Base-by-base conservation (phyloP, 768 basidiomycete species). In the Amanita jacksonii region DNA sequence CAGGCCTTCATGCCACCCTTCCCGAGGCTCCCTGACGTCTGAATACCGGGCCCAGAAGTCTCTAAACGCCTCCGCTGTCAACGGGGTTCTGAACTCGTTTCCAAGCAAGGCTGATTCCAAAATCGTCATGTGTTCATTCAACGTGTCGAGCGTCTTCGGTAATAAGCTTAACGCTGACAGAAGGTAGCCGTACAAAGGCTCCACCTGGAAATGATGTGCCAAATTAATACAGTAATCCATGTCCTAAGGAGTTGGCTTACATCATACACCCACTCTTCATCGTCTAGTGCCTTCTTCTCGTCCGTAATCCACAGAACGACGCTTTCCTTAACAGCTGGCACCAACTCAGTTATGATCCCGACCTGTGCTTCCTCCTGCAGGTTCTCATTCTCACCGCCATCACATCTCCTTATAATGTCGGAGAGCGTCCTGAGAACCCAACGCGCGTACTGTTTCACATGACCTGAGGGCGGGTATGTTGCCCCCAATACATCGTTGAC, bases 291-390 rank as follows among this genome's bases (percentile, higher is more conserved):
- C 18, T 56, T 53, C 33, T 60, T 62, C 39, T 78, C 74, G 58
- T 89, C 85, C 15, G 71, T 66, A 23, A 87, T 56, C 86, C 85
- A 88, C 10, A 67, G 51, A 32, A 63, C 55, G 19, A 84, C 39
- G 8, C 79, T 76, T 1, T 77, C 79, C 49, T 77, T 71, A 10
- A 77, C 45, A 9, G 56, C 45, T 37, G 73, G 68, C 38, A 85
- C 54, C 31, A 82, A 52, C 18, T 60, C 57, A 16, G 67, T 49
- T 32, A 69, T 55, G 38, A 77, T 61, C 33, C 70, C 71, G 4
- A 49, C 47, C 2, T 81, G 27, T 6, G 12, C 27, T 28, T 28
- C 27, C 12, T 28, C 12, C 27, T 28, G 27, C 6, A 12, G 12
- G 12, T 28, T 28, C 27, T n/a, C n/a, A n/a, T n/a, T n/a, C 49